Conservation (phyloP, 1,284 basidiomycete species). For the Apiotrichum laibachii region DNA sequence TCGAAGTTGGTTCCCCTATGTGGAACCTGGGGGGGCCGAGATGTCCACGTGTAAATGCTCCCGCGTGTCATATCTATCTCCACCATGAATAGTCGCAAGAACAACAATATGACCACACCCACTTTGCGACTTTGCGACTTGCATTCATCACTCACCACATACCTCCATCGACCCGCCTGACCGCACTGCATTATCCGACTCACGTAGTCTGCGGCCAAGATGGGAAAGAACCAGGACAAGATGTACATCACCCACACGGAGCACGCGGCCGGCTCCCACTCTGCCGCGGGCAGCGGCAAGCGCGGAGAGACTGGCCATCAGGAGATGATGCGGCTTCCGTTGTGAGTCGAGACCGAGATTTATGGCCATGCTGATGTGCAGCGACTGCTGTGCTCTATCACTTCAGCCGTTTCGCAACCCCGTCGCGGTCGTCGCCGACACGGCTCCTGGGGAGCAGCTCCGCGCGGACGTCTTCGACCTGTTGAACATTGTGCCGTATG, state of each 20-base stretch:
- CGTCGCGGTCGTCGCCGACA: slow-evolving; percentile 65
- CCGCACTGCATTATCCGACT: neutral
- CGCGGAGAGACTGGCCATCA: slow-evolving; percentile 36
- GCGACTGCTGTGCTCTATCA: slow-evolving; percentile 85
- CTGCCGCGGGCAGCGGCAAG: slow-evolving; percentile 48
- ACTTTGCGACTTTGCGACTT: too few relatives aligned
- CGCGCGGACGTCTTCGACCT: slow-evolving; percentile 65
- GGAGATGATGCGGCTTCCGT: slow-evolving; percentile 48
- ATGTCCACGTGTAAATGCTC: too few relatives aligned
- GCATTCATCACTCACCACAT: too few relatives aligned
- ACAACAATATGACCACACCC: too few relatives aligned
- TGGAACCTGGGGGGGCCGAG: too few relatives aligned
- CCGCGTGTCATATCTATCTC: too few relatives aligned
- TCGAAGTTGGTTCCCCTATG: too few relatives aligned
- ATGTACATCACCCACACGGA: slow-evolving; percentile 52
- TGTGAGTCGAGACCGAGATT: slow-evolving; percentile 32
- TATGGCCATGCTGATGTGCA: slow-evolving; percentile 15
- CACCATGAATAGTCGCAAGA: too few relatives aligned
- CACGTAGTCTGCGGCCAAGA: slow-evolving; percentile 20
- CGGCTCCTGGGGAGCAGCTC: slow-evolving; percentile 41
- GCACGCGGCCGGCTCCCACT: slow-evolving; percentile 47
- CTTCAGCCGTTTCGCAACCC: slow-evolving; percentile 88
- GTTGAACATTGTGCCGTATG: slow-evolving; percentile 85
- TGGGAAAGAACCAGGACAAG: slow-evolving; percentile 52
- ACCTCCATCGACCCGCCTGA: too few relatives aligned